Base-by-base conservation (phyloP, 2,329 filamentous ascomycete genomes). In the Fusarium nygamai region DNA sequence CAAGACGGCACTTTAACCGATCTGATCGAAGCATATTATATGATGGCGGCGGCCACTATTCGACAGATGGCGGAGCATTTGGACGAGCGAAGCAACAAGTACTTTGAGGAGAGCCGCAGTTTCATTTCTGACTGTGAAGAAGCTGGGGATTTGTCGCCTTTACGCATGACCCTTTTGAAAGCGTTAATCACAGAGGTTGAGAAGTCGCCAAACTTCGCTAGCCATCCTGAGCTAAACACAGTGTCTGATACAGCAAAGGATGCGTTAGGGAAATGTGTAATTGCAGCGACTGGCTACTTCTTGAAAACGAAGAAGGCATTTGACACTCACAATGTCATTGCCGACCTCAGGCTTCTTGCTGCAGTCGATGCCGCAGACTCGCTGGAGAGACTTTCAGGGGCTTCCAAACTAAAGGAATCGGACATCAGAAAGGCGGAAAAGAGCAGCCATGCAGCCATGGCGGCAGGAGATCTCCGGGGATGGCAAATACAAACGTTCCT, bases 401-500 rank as follows among this genome's bases (percentile, higher is more conserved):
- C 66, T 5, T 61, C 72, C 8, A 76, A 76, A 41, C 51, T 81
- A 43, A 82, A 82, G 62, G 66, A 81, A 22, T 79, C 81, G 6
- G 74, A 81, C 16, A 61, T 81, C 19, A 78, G 79, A 33, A 83
- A 82, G 56, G 77, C 85, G 11, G 83, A 84, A 57, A 81, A 82
- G 64, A 72, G 79, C 53, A 83, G 81, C 56, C 76, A 74, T 36
- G 64, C 80, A 29, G 79, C 80, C 2, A 82, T 85, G 76, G 51
- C 76, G 11, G 68, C 76, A 9, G 84, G 83, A 2, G 80, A 84
- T 34, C 38, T 85, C 20, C 78, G 80, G 36, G 86, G 85, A 11
- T 88, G 87, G 86, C 84, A 84, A 70, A 73, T 87, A 34, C 82
- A 84, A 61, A 83, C 81, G 7, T 86, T 88, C 61, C 73, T 88